Conservation (phyloP, 106 monocot genomes). For the Ottelia alismoides region DNA sequence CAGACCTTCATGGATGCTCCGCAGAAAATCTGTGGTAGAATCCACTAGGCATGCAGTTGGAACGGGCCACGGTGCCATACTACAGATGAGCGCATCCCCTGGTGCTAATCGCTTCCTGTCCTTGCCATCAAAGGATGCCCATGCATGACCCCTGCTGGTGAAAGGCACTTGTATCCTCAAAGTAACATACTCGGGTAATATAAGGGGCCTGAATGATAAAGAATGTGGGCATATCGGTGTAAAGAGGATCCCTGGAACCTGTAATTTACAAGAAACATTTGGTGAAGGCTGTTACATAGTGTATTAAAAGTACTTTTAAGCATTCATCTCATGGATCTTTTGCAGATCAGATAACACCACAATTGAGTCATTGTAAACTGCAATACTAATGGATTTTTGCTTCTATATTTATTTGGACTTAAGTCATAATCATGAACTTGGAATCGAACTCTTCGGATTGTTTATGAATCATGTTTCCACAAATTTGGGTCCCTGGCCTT, state of each 20-base stretch:
- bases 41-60: slow-evolving; percentile 89
- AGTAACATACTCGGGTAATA: slow-evolving; percentile 82
- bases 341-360: no score
- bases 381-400: no score
- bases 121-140: slow-evolving; percentile 98
- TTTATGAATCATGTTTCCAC: no score
- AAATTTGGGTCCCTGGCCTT: no score
- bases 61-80: slow-evolving; percentile 93
- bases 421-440: no score
- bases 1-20: slow-evolving; percentile 94
- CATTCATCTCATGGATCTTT: no score
- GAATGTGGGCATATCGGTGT: slow-evolving; percentile 99
- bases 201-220: slow-evolving; percentile 84
- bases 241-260: slow-evolving; percentile 97
- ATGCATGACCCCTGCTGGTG: slow-evolving; percentile 91
- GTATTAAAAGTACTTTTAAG: no score
- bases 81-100: slow-evolving; percentile 87
- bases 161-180: slow-evolving; percentile 82
- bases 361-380: no score
- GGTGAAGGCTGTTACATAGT: no score
- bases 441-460: no score
- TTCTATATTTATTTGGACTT: no score
- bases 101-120: slow-evolving; percentile 70
- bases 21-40: slow-evolving; percentile 86
- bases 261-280: slow-evolving; percentile 9